Conservation (phyloP, 2,329 filamentous ascomycete species). For the Niveomyces coronatus region DNA sequence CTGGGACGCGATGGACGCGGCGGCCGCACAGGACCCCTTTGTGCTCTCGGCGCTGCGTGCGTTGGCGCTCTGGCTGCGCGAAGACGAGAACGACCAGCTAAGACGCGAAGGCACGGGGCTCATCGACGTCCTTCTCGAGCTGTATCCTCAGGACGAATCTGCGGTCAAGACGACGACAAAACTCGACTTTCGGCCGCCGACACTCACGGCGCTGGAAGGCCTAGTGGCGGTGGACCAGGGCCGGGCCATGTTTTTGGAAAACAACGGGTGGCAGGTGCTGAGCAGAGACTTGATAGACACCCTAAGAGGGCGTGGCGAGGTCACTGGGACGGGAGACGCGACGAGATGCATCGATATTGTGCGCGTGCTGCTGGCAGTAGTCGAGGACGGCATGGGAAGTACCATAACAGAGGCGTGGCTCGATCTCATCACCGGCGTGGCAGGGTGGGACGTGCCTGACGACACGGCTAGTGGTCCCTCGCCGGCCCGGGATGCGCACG, state of each 20-base stretch:
- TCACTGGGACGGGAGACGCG: conserved; percentile 24
- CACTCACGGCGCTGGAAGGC: conserved; percentile 50
- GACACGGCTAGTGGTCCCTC: conserved; percentile 6
- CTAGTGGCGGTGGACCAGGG: conserved; percentile 40
- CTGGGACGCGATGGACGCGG: conserved; percentile 46
- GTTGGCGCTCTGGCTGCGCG: conserved; percentile 56
- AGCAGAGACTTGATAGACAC: conserved; percentile 38
- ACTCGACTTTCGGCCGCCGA: conserved; percentile 45
- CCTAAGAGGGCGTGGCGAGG: conserved; percentile 21
- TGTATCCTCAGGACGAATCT: conserved; percentile 37
- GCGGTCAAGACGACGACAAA: conserved; percentile 20
- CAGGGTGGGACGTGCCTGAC: conserved; percentile 35
- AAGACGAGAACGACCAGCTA: conserved; percentile 53
- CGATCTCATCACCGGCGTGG: conserved; percentile 39
- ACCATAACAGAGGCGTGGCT: conserved; percentile 45
- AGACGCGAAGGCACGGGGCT: conserved; percentile 47
- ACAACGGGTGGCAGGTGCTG: conserved; percentile 45
- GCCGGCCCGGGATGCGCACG: conserved; percentile 36
- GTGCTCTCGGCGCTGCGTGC: conserved; percentile 47
- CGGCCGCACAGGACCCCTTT: conserved; percentile 43
- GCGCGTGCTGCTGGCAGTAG: conserved; percentile 41
- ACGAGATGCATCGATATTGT: conserved; percentile 45
- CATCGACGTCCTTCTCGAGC: conserved; percentile 52
- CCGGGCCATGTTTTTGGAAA: conserved; percentile 33
- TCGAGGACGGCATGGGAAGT: conserved; percentile 36